Base-by-base conservation (phyloP, 805 yeast genomes). In the Saturnispora zaruensis region DNA sequence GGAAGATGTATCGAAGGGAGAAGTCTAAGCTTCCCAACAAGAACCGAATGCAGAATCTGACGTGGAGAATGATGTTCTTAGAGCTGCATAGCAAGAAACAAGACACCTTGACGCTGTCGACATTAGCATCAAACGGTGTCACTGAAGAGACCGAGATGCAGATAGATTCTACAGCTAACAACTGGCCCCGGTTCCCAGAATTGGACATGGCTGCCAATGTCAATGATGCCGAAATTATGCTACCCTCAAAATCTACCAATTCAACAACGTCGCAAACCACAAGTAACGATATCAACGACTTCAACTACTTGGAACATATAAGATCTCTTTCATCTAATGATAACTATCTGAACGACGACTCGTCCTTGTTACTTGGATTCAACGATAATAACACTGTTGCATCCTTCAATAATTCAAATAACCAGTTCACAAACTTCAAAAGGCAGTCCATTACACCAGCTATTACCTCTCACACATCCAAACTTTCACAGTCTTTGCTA, bases 1-100 rank as follows among this genome's bases (percentile, higher is more conserved):
- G 96, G 96, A 80, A 80, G 60, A 77, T 89, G 82, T 89, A 89
- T 66, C 73, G 83, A 46, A 77, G 76, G 55, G 95, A 95, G 14
- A 79, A 78, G 55, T 81, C 86, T 9, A 73, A 82, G 11, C 67
- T 89, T 38, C 95, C 96, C 1, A 81, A 86, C 63, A 76, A 77
- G 49, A 75, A 79, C 25, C 70, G 96, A 46, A 84, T 89, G 81
- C 87, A 85, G 60, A 89, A 89, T 62, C 66, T 88, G 49, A 81
- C 95, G 8, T 88, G 96, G 96, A 70, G 96, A 52, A 75, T 88
- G 79, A 83, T 88, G 90, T 78, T 74, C 41, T 69, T 83, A 56
- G 74, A 67, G 41, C 44, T 6, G 6, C 46, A 33, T 24, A 18
- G 32, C 3, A 20, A 16, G 13, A 34, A 16, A 36, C 40, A 36